phyloP scores from a whole-genome alignment of 345 rosid genomes.

The Passiflora organensis region DNA sequence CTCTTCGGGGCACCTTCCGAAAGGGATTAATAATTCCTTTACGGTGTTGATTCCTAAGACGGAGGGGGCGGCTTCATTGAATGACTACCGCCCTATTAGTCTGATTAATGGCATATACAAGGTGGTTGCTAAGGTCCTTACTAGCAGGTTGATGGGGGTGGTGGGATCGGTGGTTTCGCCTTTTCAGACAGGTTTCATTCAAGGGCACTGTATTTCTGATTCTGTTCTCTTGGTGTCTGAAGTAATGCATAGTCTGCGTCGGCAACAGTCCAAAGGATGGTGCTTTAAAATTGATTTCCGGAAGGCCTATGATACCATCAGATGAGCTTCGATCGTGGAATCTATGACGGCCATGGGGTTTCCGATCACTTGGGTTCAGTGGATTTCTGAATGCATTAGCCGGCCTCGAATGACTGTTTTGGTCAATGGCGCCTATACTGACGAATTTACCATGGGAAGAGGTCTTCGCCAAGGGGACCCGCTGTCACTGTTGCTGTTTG shows the following conservation, averaged over 20 bases:
- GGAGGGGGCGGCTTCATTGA: not conserved
- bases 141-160: no score
- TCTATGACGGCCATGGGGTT: not conserved
- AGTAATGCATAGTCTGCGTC: no score
- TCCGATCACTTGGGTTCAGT: not conserved
- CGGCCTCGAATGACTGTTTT: not conserved
- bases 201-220: not conserved
- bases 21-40: not conserved
- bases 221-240: no score
- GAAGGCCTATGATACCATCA: not conserved
- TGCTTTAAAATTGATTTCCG: no score
- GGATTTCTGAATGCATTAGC: not conserved
- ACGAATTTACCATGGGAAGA: no score
- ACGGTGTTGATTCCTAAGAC: no score
- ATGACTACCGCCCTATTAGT: not conserved
- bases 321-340: not conserved
- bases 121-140: not conserved
- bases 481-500: not conserved
- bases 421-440: not conserved
- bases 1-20: not conserved
- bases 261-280: no score
- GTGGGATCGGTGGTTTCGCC: no score
- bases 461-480: constrained; percentile 1
- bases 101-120: not conserved
- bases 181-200: no score